Conservation (phyloP, 2,329 filamentous ascomycete genomes). For the Cladosporium sphaerospermum region DNA sequence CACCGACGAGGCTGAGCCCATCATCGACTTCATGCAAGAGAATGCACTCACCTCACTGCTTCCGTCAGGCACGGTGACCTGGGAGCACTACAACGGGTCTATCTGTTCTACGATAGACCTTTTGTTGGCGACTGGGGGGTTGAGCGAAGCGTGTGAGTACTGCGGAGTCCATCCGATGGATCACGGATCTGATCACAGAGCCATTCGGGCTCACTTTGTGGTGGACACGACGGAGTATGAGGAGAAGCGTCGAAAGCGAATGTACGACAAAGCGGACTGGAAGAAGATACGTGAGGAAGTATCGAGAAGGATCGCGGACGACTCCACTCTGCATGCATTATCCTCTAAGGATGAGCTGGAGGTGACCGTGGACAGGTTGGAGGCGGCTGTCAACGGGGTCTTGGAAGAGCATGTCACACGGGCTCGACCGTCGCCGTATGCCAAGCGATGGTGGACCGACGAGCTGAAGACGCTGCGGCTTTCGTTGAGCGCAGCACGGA, state of each 20-base stretch:
- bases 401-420: background rate
- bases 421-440: background rate
- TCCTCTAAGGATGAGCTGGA: background rate
- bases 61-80: background rate
- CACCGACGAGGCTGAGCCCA: background rate
- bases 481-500: background rate
- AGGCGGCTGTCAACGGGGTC: background rate
- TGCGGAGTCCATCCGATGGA: background rate
- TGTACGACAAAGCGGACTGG: background rate
- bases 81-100: background rate
- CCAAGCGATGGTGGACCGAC: background rate
- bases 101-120: background rate
- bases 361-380: background rate
- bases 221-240: background rate
- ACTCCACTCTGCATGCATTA: background rate
- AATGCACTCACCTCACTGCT: background rate
- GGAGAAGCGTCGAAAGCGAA: background rate
- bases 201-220: background rate
- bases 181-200: background rate
- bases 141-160: background rate
- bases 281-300: background rate
- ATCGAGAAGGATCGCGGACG: background rate
- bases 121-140: background rate
- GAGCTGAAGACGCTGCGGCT: background rate
- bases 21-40: background rate